These are phyloP conservation scores for Mallotus repandus DNA, from an alignment of 441 rosid genomes.

Conservation along the genomic window DNA sequence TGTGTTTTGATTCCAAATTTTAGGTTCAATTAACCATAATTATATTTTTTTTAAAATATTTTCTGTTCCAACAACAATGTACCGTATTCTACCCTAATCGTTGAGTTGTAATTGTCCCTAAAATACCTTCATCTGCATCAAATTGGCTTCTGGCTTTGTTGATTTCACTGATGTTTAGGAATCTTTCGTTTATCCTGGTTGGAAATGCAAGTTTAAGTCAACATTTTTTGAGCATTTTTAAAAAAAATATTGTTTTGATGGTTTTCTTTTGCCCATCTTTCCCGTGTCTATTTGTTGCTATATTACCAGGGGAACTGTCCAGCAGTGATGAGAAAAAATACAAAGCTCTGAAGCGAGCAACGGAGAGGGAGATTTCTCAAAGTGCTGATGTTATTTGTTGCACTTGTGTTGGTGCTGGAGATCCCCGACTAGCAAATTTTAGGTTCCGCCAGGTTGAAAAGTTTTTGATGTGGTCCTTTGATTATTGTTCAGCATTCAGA, in stretches of 20 bases:
- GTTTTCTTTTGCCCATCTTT: not conserved
- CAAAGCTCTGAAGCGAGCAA: slow-evolving; percentile 92
- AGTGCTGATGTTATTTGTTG: slow-evolving; percentile 99
- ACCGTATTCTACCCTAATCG: no score
- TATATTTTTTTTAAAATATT: no score
- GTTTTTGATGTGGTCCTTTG: slow-evolving; percentile 7
- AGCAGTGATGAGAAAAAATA: slow-evolving; percentile 99
- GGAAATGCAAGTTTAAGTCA: not conserved
- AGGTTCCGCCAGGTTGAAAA: slow-evolving; percentile 92
- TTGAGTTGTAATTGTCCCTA: no score
- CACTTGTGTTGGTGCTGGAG: slow-evolving; percentile 99
- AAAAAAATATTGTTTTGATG: not conserved
- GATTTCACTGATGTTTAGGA: not conserved
- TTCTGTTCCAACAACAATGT: no score
- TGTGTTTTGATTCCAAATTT: no score
- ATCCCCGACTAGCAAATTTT: slow-evolving; percentile 93
- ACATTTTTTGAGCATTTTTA: not conserved
- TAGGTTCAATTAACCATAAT: no score
- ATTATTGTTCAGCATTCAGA: slow-evolving; percentile 16
- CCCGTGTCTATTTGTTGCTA: slow-evolving; percentile 1
- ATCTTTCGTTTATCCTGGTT: not conserved
- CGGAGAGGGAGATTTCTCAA: slow-evolving; percentile 97
- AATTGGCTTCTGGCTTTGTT: not conserved
- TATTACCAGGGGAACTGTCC: slow-evolving; percentile 81
- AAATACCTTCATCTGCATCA: not conserved